Base-by-base conservation (phyloP, 192 early-diverging fungal species). In the Ramicandelaber brevisporus region DNA sequence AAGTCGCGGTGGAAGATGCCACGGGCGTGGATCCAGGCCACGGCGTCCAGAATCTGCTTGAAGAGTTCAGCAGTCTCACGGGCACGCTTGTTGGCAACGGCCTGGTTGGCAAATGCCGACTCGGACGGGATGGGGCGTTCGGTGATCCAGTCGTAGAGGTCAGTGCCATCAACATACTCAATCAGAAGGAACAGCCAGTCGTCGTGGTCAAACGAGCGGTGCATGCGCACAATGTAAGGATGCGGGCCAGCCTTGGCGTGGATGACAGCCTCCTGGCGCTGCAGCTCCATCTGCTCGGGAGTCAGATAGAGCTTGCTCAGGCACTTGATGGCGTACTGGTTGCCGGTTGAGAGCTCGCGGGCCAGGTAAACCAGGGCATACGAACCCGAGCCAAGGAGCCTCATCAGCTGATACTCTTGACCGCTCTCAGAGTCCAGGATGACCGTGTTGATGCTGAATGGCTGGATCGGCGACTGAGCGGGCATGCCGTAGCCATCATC, bases 1-100 rank as follows among this genome's bases (percentile, higher is more conserved):
- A 95, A 38, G 47, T 95, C 86, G 35, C 89, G 70, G 48, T 90
- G 89, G 54, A 78, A 84, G 27, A 85, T 68, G 26, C 73, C 74
- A 21, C 51, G 54, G 2, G 48, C 43, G 44, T 93, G 87, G 36
- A 70, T 71, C 49, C 72, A 60, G 16, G 53, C 48, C 13, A 88
- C 66, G 6, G 81, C 78, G 32, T 73, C 65, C 8, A 74, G 55
- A 40, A 77, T 63, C 48, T 71, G 70, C 34, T 49, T 41, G 39
- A 78, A 75, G 30, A 75, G 34, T 26, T 48, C 41, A 7, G 45
- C 52, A 21, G 44, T 44, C 33, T 55, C 45, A 29, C 40, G 38
- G 28, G 55, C 55, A 31, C 57, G 57, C 20, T 49, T 38, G 33
- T 51, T 46, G 12, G 55, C 53, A 21, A 52, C 46, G 45, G 51